Evolutionary conservation across 495 filamentous ascomycete species (phyloP), one percentile per base, ranked within the genome.

Genomic region (Penicillium ochrochloron): DNA sequence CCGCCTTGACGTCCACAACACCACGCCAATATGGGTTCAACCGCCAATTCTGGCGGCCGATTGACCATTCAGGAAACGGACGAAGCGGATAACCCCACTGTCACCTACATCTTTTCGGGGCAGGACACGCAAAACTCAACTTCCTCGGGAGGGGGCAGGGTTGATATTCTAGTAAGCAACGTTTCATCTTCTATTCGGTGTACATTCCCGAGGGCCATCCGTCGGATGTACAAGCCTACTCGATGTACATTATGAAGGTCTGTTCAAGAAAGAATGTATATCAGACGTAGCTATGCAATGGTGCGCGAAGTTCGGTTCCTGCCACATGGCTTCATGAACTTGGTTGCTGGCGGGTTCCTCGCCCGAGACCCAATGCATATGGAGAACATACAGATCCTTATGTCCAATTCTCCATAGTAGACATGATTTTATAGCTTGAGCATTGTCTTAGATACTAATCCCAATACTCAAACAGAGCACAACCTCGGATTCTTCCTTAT

Each of bases 51-150:
- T 6, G 37, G 25, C 4, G 41, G 55, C 15, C 61, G 44, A 7
- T 34, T 80, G 25, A 70, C 70, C n/a, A 67, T 82, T 31, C 73
- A 37, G 10, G 79, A 82, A 59, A 78, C 77, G 34, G 74, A 80
- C 50, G 76, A 80, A 44, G 70, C 75, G n/a, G 71, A 75, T 12
- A 66, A 72, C 56, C 69, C 70, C 50, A 74, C 64, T 12, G 73
- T 71, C n/a, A 76, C 75, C 2, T 80, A 75, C 50, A 63, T 82
- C 63, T 82, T 75, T 57, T 76, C 79, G 1, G 65, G 65, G 37
- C 63, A 67, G 33, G 46, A 69, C 48, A 37, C 12, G 31, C 15
- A 54, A 19, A 58, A 39, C 17, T 41, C 15, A 37, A 11, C 63
- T 12, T 53, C 41, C 31, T 55, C 42, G 6, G 25, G 7, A 23